A percentile compares a stretch with the other conserved stretches of the same genome.
Conservation (phyloP, 2,329 filamentous ascomycete genomes). For the Laburnicola sp. region DNA sequence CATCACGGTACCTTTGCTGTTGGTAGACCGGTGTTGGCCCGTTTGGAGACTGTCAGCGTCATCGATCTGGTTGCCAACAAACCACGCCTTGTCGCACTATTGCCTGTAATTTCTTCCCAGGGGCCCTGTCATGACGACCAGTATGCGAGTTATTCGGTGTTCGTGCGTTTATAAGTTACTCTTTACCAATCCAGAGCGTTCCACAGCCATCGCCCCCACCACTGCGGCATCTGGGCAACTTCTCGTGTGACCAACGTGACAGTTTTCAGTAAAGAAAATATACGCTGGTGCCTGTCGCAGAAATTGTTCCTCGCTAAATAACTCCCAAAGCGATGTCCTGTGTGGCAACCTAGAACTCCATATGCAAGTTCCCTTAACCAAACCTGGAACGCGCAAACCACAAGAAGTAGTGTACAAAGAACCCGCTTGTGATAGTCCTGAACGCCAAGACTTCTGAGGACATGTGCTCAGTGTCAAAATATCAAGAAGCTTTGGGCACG, state of each 20-base stretch:
- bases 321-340: constrained; percentile 10
- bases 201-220: no score
- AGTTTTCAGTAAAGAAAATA: no score
- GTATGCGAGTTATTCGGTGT: neutral
- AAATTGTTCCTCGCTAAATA: constrained; percentile 16
- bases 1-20: neutral
- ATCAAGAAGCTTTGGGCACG: constrained; percentile 20
- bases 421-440: constrained; percentile 16
- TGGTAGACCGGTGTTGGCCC: constrained; percentile 6
- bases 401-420: constrained; percentile 25
- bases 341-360: constrained; percentile 17
- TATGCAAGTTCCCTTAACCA: constrained; percentile 22
- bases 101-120: constrained; percentile 4
- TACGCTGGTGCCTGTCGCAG: neutral
- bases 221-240: no score
- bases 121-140: constrained; percentile 13
- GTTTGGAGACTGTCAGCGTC: constrained; percentile 30
- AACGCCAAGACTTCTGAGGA: constrained; percentile 22
- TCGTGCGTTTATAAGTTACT: no score
- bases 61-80: constrained; percentile 25
- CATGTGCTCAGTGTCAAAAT: constrained; percentile 11
- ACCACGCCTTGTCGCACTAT: constrained; percentile 21
- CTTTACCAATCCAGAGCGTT: no score
- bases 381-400: constrained; percentile 15
- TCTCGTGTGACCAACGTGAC: no score